These are phyloP conservation scores for Simplicillium aogashimaense DNA, from an alignment of 2,329 filamentous ascomycete genomes.

Conservation along the genomic window DNA sequence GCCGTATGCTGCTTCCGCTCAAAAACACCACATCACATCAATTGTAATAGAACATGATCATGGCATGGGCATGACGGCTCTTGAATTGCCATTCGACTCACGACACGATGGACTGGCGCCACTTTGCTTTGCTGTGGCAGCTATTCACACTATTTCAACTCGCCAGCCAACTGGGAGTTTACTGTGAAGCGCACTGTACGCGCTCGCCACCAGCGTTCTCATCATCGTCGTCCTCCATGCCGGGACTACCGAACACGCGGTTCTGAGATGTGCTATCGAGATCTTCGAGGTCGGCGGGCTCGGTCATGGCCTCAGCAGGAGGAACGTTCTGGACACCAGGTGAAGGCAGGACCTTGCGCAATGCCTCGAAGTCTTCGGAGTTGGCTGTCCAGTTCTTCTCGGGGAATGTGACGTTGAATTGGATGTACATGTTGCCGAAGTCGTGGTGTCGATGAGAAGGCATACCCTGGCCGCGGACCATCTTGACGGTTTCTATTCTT, in stretches of 20 bases:
- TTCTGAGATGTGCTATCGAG: constrained; percentile 59
- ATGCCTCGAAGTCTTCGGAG: constrained; percentile 61
- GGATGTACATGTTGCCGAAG: constrained; percentile 90
- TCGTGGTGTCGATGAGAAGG: constrained; percentile 93
- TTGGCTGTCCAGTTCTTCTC: constrained; percentile 61
- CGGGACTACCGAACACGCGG: constrained; percentile 56
- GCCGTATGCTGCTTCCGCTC: too few species aligned
- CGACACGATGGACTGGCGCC: too few species aligned
- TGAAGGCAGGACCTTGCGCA: constrained; percentile 78
- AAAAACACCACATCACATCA: too few species aligned
- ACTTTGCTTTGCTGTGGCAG: too few species aligned
- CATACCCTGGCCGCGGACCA: constrained; percentile 96
- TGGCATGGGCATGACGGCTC: constrained; percentile 9
- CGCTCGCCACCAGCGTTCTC: constrained; percentile 67
- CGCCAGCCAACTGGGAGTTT: constrained; percentile 26
- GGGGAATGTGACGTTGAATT: constrained; percentile 97
- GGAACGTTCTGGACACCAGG: constrained; percentile 53
- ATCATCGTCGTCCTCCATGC: constrained; percentile 63
- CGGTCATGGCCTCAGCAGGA: constrained; percentile 80
- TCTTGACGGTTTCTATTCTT: constrained; percentile 70
- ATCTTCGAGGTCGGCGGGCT: constrained; percentile 80
- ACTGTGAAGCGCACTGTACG: constrained; percentile 82
- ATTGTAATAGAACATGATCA: too few species aligned
- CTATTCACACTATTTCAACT: too few species aligned
- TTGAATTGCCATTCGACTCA: too few species aligned